These are phyloP conservation scores for Hordeum pubiflorum DNA, from an alignment of 202 grass and related monocot species.

Conservation along the genomic window DNA sequence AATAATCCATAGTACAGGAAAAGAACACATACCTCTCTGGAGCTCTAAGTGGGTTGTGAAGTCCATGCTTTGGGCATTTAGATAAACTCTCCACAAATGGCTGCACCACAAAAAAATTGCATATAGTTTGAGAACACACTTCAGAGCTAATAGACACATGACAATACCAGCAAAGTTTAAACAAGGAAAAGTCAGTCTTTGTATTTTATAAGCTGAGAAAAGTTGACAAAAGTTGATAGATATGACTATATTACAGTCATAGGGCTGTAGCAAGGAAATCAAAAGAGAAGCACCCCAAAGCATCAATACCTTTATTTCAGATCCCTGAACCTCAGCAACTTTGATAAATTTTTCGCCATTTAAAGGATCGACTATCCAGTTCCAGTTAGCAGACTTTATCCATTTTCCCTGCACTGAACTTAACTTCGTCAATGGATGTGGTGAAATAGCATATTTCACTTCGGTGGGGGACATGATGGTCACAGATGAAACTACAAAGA, in stretches of 20 bases:
- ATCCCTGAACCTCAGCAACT: constrained; percentile 65
- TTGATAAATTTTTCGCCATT: constrained; percentile 87
- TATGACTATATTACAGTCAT: no score
- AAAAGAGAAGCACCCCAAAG: not conserved
- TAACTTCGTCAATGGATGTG: not conserved
- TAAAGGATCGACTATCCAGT: constrained; percentile 71
- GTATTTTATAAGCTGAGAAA: not conserved
- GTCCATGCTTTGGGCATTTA: constrained; percentile 85
- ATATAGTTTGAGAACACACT: not conserved
- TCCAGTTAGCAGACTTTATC: constrained; percentile 57
- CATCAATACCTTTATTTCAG: constrained; percentile 61
- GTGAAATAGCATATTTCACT: not conserved
- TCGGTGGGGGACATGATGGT: not conserved
- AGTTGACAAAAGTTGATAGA: not conserved
- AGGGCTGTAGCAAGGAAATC: not conserved
- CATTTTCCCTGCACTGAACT: constrained; percentile 83
- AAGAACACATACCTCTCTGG: constrained; percentile 62
- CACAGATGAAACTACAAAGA: not conserved
- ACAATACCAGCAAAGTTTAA: not conserved
- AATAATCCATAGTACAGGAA: not conserved
- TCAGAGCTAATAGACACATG: not conserved
- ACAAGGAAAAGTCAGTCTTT: not conserved
- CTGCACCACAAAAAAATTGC: constrained; percentile 18
- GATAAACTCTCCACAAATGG: constrained; percentile 82
- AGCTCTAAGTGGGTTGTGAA: constrained; percentile 85